Evolutionary conservation across 2,329 filamentous ascomycete species (phyloP), one percentile per base, ranked within the genome.

Genomic region (Pseudogymnoascus sp.): DNA sequence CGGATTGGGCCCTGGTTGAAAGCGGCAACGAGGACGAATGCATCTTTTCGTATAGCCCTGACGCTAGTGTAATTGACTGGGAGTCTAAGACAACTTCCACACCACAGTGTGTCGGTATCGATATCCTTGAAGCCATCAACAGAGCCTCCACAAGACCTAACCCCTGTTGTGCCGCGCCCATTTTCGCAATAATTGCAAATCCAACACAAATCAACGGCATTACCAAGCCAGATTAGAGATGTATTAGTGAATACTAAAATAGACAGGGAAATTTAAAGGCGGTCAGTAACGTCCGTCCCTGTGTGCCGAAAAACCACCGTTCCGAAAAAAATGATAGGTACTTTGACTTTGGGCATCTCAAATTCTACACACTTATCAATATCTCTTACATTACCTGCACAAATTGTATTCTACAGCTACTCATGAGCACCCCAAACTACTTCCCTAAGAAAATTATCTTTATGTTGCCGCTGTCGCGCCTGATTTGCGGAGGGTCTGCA

Each of bases 271-370:
- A 6, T 39, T 39, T 21, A 21, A 21, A 21, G 21, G 21, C 21
- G 21, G 21, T 21, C 21, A 21, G 21, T 39, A 39, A 39, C 36
- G 36, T 39, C 36, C n/a, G n/a, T 63, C 57, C 57, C 57, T 59
- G 9, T 6, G 62, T 64, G 58, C 35, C 39, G 63, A 63, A 62
- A 63, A 63, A 60, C 62, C 37, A 61, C 17, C 62, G 60, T 65
- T 58, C 36, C 65, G 66, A 59, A 60, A 65, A 68, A 65, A 59
- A 50, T 65, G 37, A 65, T 41, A 50, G 62, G 64, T 67, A 68
- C 66, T 67, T 68, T 66, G 66, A 68, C 64, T 68, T 68, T 62
- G 64, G 64, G 62, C 62, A 65, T 60, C 50, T 64, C 41, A 62
- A 64, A 66, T 36, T 63, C 59, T 65, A 35, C 62, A 39, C 62